Conservation (phyloP, 208 protist species). For the Leishmania arabica region DNA sequence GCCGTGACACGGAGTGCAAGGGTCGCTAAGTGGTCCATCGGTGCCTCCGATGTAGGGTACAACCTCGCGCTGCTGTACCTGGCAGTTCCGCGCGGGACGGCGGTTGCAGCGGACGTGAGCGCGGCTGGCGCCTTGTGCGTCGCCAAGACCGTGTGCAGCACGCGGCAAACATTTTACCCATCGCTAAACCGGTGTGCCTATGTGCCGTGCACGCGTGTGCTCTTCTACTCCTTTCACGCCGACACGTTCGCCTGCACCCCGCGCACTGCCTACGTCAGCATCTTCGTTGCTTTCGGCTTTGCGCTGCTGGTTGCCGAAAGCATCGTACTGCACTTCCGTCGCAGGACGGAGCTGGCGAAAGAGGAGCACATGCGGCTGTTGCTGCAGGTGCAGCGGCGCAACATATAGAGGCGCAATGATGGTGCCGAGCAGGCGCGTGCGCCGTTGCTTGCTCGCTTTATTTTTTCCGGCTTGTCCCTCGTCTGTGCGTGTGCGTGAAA, state of each 20-base stretch:
- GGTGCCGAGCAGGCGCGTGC: not conserved
- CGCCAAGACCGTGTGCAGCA: conserved; percentile 12
- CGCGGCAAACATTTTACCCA: conserved; percentile 34
- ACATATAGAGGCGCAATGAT: conserved; percentile 18
- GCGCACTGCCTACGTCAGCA: conserved; percentile 15
- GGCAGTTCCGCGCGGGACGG: conserved; percentile 14
- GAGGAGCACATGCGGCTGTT: conserved; percentile 40
- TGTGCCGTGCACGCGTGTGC: conserved; percentile 29
- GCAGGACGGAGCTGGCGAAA: conserved; percentile 31
- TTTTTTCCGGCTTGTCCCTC: not conserved
- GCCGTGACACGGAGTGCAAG: conserved; percentile 35
- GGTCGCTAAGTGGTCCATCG: conserved; percentile 3
- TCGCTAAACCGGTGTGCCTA: conserved; percentile 57
- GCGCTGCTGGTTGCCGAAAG: conserved; percentile 38
- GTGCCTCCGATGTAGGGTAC: not conserved
- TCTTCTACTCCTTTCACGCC: conserved; percentile 46
- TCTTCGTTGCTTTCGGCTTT: conserved; percentile 35
- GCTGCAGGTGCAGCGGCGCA: conserved; percentile 37
- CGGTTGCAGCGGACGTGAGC: not conserved
- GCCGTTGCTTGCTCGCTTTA: not conserved
- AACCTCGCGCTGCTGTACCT: conserved; percentile 41
- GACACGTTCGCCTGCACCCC: conserved; percentile 45
- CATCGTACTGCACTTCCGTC: conserved; percentile 40
- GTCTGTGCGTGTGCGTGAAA: not conserved
- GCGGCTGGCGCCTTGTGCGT: conserved; percentile 7